Conservation (phyloP, 345 rosid species). For the Excoecaria cochinchinensis region DNA sequence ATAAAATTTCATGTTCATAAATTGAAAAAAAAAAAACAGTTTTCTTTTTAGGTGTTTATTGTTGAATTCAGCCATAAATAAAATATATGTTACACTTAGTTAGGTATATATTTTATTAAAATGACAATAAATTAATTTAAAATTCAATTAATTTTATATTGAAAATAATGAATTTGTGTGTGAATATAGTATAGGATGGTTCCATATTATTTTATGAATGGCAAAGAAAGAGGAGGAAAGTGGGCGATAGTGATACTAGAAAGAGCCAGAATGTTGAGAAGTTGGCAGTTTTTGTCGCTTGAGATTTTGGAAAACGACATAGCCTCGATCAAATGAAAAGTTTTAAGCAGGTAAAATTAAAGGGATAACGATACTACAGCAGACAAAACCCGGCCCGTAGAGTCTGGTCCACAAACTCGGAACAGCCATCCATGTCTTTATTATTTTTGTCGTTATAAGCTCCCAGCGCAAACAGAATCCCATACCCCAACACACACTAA, state of each 20-base stretch:
- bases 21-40: no score
- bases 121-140: no score
- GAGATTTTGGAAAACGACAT: neutral
- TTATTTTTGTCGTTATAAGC: slow-evolving; percentile 1
- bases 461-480: neutral
- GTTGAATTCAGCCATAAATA: no score
- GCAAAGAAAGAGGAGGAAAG: neutral
- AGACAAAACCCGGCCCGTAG: slow-evolving; percentile 27
- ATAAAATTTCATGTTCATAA: no score
- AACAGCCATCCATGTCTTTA: neutral
- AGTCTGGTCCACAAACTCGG: slow-evolving; percentile 12
- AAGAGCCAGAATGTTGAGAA: neutral
- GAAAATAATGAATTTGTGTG: no score
- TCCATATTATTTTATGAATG: no score
- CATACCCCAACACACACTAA: neutral
- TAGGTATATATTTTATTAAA: no score
- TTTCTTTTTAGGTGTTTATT: no score
- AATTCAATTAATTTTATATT: no score
- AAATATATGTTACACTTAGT: no score
- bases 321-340: neutral
- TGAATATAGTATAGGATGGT: no score
- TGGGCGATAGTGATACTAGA: neutral
- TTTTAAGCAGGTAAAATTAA: neutral
- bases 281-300: neutral
- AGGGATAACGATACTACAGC: slow-evolving; percentile 13